These are phyloP conservation scores for Symmetrospora coprosmae DNA, from an alignment of 768 basidiomycete species.

Conservation along the genomic window DNA sequence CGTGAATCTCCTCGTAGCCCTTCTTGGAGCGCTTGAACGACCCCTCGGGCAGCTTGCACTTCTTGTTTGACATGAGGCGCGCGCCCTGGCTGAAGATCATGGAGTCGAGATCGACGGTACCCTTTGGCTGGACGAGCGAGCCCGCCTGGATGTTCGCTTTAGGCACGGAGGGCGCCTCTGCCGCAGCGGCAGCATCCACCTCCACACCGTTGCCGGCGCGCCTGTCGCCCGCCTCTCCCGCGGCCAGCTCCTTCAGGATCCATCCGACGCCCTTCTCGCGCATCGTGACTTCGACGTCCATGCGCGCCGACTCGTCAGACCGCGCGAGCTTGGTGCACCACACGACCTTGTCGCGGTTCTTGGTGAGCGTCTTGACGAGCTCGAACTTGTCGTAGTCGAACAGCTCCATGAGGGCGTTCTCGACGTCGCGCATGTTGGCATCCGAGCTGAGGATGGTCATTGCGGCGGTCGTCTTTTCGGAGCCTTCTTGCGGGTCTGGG, in stretches of 20 bases:
- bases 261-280: constrained; percentile 90
- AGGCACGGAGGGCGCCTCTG: constrained; percentile 51
- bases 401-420: constrained; percentile 90
- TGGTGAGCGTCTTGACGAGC: constrained; percentile 73
- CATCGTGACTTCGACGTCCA: constrained; percentile 95
- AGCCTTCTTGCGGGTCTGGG: constrained; percentile 82
- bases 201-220: constrained; percentile 28
- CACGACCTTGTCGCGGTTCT: constrained; percentile 87
- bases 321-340: constrained; percentile 97
- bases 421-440: constrained; percentile 73
- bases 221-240: constrained; percentile 45
- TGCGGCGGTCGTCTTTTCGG: constrained; percentile 74
- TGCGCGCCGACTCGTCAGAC: constrained; percentile 68
- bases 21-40: constrained; percentile 94
- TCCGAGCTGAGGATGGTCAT: constrained; percentile 76
- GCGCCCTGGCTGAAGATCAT: constrained; percentile 96
- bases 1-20: constrained; percentile 94
- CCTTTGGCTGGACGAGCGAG: constrained; percentile 60
- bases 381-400: constrained; percentile 84
- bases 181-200: constrained; percentile 56
- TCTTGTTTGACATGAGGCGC: constrained; percentile 96
- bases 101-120: constrained; percentile 70
- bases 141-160: constrained; percentile 78
- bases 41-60: constrained; percentile 90
- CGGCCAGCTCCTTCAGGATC: constrained; percentile 77